Percentiles rank a stretch among this genome's conserved stretches.
Evolutionary conservation across 73 alveolate genomes (phyloP).

Genomic region (Symbiodinium natans): DNA sequence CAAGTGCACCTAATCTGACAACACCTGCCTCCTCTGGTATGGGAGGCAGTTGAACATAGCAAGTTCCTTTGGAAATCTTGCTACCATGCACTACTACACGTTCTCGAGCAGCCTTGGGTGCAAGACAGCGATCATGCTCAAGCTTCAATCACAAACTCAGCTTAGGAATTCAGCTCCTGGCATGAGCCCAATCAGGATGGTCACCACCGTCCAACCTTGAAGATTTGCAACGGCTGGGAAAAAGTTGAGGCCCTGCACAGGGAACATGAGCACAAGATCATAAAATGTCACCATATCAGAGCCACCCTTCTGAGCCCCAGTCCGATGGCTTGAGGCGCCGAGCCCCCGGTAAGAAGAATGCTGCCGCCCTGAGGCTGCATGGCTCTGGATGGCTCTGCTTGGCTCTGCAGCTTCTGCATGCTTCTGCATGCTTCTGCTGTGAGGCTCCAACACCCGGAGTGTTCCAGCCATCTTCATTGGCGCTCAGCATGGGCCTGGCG

Average conservation of each 20-base stretch:
- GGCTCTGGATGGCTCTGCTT: not conserved
- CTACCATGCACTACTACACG: not conserved
- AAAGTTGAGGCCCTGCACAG: no score
- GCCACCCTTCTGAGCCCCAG: not conserved
- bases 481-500: conserved; percentile 75
- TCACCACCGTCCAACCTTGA: not conserved
- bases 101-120: not conserved
- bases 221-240: no score
- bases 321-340: not conserved
- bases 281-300: no score
- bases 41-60: not conserved
- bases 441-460: conserved; percentile 48
- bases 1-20: not conserved
- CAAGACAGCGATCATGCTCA: not conserved
- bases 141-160: not conserved
- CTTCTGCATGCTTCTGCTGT: not conserved
- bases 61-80: conserved; percentile 19
- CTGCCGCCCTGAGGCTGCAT: not conserved
- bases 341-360: conserved; percentile 2
- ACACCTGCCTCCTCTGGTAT: not conserved
- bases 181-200: not conserved
- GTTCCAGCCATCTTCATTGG: conserved; percentile 93
- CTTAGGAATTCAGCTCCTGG: not conserved
- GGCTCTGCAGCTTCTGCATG: not conserved
- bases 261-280: no score